phyloP scores from a whole-genome alignment of 1,284 basidiomycete genomes.

The Schizophyllum amplum region DNA sequence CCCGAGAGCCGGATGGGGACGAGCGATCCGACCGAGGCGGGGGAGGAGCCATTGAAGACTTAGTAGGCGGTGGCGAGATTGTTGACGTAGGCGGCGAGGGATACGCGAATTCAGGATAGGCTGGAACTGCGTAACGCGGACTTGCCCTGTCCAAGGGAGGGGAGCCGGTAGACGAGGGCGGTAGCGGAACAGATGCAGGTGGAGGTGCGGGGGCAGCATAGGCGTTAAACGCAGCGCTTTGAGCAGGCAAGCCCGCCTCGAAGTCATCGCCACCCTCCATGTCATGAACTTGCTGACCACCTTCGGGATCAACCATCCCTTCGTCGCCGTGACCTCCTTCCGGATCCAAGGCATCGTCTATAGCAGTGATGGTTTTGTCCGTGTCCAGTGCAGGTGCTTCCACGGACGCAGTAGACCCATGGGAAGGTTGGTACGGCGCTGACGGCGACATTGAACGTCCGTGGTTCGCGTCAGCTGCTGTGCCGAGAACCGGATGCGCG shows the following conservation, averaged over 20 bases:
- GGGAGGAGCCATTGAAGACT: constrained; percentile 1
- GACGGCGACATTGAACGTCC: too few species aligned
- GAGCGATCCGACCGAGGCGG: not conserved
- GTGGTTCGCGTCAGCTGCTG: too few species aligned
- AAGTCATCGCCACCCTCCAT: not conserved
- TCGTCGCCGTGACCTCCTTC: not conserved
- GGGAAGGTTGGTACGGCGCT: too few species aligned
- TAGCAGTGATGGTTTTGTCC: not conserved
- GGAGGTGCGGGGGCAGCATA: not conserved
- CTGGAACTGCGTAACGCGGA: not conserved
- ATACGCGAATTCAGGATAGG: not conserved
- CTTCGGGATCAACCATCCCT: not conserved
- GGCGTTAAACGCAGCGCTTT: too few species aligned
- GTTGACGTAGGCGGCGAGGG: not conserved
- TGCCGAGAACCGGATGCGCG: not conserved
- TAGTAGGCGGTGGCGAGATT: constrained; percentile 8
- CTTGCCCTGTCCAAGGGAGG: not conserved
- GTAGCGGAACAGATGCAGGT: not conserved
- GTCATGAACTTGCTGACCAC: not conserved
- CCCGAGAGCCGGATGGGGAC: not conserved
- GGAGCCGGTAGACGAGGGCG: not conserved
- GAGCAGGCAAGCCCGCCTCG: not conserved
- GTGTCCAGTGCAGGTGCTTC: not conserved
- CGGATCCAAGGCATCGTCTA: not conserved
- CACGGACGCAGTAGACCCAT: not conserved